Percentiles rank a stretch among this genome's conserved stretches.
Conservation (phyloP, 768 basidiomycete species). For the Suillus luteus region DNA sequence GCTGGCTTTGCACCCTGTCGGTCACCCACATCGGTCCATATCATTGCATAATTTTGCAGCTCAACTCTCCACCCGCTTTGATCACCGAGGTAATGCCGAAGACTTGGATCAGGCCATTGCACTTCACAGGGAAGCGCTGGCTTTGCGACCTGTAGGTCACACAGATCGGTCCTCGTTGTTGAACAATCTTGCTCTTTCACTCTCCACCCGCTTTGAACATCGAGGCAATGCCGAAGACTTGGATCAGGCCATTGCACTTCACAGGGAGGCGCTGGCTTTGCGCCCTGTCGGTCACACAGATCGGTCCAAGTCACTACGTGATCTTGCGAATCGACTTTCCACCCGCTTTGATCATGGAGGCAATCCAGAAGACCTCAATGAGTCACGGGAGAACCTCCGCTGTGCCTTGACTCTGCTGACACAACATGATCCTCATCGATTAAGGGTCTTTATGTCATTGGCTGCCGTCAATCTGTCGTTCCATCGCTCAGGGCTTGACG, state of each 20-base stretch:
- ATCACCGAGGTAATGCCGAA: too few relatives aligned
- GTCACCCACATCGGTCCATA: too few relatives aligned
- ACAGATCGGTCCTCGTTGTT: too few relatives aligned
- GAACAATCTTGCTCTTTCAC: too few relatives aligned
- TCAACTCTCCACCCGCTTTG: too few relatives aligned
- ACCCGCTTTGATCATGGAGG: neutral
- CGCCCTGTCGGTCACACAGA: constrained; percentile 15
- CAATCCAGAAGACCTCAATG: neutral
- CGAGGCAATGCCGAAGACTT: neutral
- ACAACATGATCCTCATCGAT: too few relatives aligned
- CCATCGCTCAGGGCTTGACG: neutral
- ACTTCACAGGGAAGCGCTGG: too few relatives aligned
- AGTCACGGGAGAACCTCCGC: neutral
- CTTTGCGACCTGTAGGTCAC: too few relatives aligned
- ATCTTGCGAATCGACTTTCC: too few relatives aligned
- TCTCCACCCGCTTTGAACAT: neutral
- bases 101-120: too few relatives aligned
- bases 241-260: constrained; percentile 13
- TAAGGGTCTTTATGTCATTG: fast-evolving
- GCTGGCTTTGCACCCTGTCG: too few relatives aligned
- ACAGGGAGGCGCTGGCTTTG: constrained; percentile 17
- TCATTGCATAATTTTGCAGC: too few relatives aligned
- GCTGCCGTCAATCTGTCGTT: neutral
- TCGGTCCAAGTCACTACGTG: neutral
- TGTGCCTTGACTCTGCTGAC: neutral